Evolutionary conservation across 495 filamentous ascomycete genomes (phyloP), one percentile per base, ranked within the genome.

Genomic region (Penicillium ochrochloron): DNA sequence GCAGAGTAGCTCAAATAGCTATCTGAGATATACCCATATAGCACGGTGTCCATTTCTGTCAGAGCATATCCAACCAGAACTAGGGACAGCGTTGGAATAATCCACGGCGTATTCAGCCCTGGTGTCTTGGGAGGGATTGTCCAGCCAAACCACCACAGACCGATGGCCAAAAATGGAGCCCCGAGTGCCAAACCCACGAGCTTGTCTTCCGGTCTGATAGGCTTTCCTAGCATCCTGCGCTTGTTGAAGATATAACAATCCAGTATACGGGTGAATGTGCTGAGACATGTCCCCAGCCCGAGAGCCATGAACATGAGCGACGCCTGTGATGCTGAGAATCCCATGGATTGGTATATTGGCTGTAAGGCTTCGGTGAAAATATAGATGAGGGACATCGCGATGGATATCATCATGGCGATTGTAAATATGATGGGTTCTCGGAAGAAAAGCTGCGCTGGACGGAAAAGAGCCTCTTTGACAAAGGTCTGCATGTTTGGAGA

Each of bases 21-120:
- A 66, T 86, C 83, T 17, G 82, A 79, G 14, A 87, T 74, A 60
- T 87, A 87, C 1, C 80, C 82, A 19, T 78, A 74, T 0, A 86
- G 71, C 15, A 80, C 76, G 1, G 74, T 80, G 17, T 77, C 79
- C 41, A 85, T 71, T 66, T 86, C 84, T 25, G 82, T 83, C 35
- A 81, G 68, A 0, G 82, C 81, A 64, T 81, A 85, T 0, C 84
- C 83, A 17, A 84, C 72, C 7, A 80, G 65, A 7, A 83, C 70
- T 4, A 85, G 74, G 0, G 80, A 72, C 0, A 79, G 44, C 3
- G 80, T 75, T 0, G 80, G 74, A 1, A 78, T 74, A 19, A 79
- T 70, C 84, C 84, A 86, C 15, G 71, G 68, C 11, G 69, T 57
- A 29, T 52, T 12, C 0, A 57, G 33, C 0, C 59, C 57, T 17